Conservation (phyloP, 2,329 filamentous ascomycete genomes). For the Aspergillus felis region DNA sequence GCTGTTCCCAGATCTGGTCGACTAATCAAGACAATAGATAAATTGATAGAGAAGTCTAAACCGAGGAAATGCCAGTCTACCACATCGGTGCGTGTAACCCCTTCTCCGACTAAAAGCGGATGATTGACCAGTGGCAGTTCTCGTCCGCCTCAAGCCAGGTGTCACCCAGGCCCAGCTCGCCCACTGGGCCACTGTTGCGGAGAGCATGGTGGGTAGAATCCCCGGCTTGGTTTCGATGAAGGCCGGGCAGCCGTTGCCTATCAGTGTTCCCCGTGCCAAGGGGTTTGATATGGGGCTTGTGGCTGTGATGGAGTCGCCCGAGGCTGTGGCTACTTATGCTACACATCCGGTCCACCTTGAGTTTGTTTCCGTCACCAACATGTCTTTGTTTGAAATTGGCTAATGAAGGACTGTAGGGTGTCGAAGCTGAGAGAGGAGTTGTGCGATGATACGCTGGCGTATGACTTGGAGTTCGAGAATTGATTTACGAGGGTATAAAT, state of each 20-base stretch:
- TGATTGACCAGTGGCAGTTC: constrained; percentile 25
- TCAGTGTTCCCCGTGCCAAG: constrained; percentile 40
- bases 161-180: constrained; percentile 32
- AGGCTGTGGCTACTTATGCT: constrained; percentile 42
- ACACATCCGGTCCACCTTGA: constrained; percentile 45
- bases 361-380: constrained; percentile 27
- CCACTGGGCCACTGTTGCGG: constrained; percentile 26
- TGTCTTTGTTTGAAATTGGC: neutral
- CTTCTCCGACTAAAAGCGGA: neutral
- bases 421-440: constrained; percentile 39
- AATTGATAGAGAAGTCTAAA: neutral
- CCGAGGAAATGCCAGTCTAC: constrained; percentile 37
- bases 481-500: neutral
- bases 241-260: constrained; percentile 33
- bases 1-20: neutral
- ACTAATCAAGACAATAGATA: neutral
- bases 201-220: constrained; percentile 41
- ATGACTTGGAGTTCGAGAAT: constrained; percentile 37
- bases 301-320: constrained; percentile 43
- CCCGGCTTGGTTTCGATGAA: constrained; percentile 39
- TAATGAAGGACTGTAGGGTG: constrained; percentile 24
- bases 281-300: constrained; percentile 46
- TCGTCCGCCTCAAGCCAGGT: constrained; percentile 42
- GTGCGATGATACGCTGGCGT: constrained; percentile 41
- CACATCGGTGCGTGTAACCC: constrained; percentile 32